Evolutionary conservation across 257 asterid genomes (phyloP).

Genomic region (Ophiorrhiza pumila): DNA sequence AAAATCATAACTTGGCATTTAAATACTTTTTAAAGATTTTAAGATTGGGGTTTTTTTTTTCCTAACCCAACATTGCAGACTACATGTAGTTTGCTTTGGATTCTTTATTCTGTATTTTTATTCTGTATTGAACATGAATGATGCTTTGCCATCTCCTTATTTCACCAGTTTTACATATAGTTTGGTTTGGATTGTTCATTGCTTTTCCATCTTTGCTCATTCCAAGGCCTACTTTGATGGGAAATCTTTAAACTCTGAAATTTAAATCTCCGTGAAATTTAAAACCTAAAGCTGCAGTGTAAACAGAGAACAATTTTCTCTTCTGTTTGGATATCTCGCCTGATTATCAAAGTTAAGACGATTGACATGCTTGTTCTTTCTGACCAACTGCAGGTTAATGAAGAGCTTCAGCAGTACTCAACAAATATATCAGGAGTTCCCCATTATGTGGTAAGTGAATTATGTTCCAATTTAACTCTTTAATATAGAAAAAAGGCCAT

Average conservation of each 20-base stretch:
- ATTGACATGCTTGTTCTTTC: background rate
- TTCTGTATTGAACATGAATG: too few species aligned
- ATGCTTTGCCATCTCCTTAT: too few species aligned
- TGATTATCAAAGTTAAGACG: conserved; percentile 5
- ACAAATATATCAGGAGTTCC: conserved; percentile 63
- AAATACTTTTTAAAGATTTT: background rate
- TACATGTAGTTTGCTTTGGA: background rate
- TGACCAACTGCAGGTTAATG: conserved; percentile 45
- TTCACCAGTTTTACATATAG: too few species aligned
- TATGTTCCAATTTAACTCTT: background rate
- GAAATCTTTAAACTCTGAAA: background rate
- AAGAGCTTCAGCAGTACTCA: conserved; percentile 50
- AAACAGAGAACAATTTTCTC: background rate
- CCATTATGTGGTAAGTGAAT: conserved; percentile 52
- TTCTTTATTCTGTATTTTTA: background rate
- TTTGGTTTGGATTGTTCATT: background rate
- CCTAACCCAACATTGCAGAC: too few species aligned
- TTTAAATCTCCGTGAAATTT: background rate
- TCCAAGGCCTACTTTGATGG: background rate
- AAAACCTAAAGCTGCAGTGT: background rate
- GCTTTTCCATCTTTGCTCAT: background rate
- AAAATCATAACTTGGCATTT: background rate
- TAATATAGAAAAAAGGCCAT: background rate
- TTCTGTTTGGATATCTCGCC: background rate
- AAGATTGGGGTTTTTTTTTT: background rate